These are phyloP conservation scores for Biscogniauxia marginata DNA, from an alignment of 2,329 filamentous ascomycete species.

Conservation along the genomic window DNA sequence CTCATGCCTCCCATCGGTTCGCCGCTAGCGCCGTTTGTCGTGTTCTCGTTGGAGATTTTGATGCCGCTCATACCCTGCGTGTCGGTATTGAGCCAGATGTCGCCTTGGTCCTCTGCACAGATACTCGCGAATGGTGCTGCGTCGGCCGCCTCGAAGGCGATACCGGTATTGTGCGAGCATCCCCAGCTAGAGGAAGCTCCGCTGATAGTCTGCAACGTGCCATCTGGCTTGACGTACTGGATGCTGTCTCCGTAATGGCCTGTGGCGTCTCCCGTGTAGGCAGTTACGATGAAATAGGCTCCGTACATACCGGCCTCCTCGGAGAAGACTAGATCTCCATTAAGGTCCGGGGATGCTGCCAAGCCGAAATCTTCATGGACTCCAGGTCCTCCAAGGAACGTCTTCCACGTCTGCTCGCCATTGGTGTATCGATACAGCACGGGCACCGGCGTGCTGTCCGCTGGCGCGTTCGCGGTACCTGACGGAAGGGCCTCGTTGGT, in stretches of 20 bases:
- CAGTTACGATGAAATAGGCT: conserved; percentile 61
- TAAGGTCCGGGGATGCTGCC: conserved; percentile 55
- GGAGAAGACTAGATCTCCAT: conserved; percentile 62
- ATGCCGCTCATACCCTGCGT: conserved; percentile 56
- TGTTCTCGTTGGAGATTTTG: conserved; percentile 63
- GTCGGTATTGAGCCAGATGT: conserved; percentile 63
- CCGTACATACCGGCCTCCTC: conserved; percentile 55
- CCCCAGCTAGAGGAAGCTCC: conserved; percentile 58
- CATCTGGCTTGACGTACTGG: conserved; percentile 46
- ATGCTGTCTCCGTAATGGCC: conserved; percentile 59
- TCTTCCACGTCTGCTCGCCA: conserved; percentile 57
- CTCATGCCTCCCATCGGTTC: conserved; percentile 63
- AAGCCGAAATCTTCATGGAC: conserved; percentile 47
- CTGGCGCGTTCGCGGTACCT: conserved; percentile 47
- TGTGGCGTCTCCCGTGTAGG: conserved; percentile 50
- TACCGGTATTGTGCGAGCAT: conserved; percentile 65
- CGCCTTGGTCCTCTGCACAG: conserved; percentile 62
- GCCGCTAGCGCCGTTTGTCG: conserved; percentile 56
- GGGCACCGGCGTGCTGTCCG: conserved; percentile 49
- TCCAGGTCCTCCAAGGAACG: conserved; percentile 56
- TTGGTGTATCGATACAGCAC: conserved; percentile 58
- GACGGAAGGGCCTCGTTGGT: conserved; percentile 56
- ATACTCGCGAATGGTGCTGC: conserved; percentile 56
- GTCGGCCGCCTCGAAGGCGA: conserved; percentile 60
- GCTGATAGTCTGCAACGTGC: conserved; percentile 48